Conservation (phyloP, 2,329 filamentous ascomycete species). For the Clarireedia paspali region DNA sequence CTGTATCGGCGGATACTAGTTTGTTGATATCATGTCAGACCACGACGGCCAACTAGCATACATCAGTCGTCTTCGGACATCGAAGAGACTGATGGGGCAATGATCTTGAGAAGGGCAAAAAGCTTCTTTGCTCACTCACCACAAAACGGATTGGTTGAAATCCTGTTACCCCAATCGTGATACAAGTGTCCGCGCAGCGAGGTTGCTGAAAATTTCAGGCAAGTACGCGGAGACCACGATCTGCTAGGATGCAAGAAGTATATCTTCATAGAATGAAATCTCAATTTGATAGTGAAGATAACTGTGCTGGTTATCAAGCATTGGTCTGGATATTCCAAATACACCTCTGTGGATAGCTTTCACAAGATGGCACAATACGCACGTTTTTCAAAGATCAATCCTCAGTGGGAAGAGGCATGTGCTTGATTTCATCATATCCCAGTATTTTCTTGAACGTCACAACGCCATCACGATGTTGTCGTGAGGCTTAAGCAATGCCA, state of each 20-base stretch:
- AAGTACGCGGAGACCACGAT: neutral
- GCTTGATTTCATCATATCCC: neutral
- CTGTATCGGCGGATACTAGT: no score
- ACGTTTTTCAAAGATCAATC: neutral
- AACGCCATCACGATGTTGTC: neutral
- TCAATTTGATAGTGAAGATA: neutral
- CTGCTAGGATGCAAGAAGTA: neutral
- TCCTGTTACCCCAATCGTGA: neutral
- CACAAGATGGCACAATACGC: neutral
- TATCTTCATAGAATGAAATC: neutral
- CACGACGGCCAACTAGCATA: neutral
- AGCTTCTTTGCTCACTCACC: no score
- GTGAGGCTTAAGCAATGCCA: no score
- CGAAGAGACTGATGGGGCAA: neutral
- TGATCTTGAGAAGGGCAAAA: neutral
- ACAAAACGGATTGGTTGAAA: neutral
- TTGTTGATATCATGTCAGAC: neutral
- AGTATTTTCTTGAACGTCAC: neutral
- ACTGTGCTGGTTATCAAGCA: neutral
- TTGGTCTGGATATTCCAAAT: neutral
- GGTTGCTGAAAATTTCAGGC: neutral
- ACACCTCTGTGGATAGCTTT: neutral
- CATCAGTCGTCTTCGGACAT: neutral
- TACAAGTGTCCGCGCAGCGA: neutral
- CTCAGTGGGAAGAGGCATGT: neutral